Conservation (phyloP, 2,329 filamentous ascomycete genomes). For the Plenodomus lindquistii region DNA sequence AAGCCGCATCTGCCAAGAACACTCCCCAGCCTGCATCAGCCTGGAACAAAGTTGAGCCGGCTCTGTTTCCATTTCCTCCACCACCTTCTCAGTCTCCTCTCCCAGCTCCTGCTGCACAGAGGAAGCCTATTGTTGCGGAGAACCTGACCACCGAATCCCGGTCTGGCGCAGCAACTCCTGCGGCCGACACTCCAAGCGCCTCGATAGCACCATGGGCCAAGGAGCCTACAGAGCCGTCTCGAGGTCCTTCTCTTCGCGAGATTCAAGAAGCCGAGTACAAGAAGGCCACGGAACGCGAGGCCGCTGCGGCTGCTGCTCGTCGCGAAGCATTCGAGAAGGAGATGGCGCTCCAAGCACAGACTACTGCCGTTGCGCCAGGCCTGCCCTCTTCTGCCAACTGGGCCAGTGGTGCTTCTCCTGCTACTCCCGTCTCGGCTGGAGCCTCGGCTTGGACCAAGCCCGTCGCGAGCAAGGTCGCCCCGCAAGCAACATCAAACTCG, state of each 20-base stretch:
- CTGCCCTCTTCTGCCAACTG: conserved; percentile 88
- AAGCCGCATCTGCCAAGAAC: conserved; percentile 66
- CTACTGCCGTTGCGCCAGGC: conserved; percentile 67
- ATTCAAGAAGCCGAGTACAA: conserved; percentile 95
- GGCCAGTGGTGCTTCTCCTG: conserved; percentile 73
- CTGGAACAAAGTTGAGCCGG: conserved; percentile 66
- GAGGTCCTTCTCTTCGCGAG: conserved; percentile 90
- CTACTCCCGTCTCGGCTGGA: conserved; percentile 56
- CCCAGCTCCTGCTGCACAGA: conserved; percentile 85
- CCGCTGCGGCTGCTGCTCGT: conserved; percentile 75
- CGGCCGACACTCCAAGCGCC: conserved; percentile 64
- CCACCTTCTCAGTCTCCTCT: conserved; percentile 78
- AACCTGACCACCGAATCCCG: conserved; percentile 65
- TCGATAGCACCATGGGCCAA: conserved; percentile 95
- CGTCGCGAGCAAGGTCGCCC: conserved; percentile 53
- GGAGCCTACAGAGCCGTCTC: conserved; percentile 71
- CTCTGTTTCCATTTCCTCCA: conserved; percentile 79
- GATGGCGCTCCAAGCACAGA: conserved; percentile 58
- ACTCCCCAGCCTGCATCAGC: conserved; percentile 58
- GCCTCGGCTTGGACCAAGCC: conserved; percentile 67
- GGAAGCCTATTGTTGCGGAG: conserved; percentile 83
- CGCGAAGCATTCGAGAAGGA: conserved; percentile 82
- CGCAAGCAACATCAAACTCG: conserved; percentile 47
- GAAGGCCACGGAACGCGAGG: conserved; percentile 87
- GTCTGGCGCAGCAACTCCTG: conserved; percentile 78